A percentile compares a stretch with the other conserved stretches of the same genome.
phyloP scores from a whole-genome alignment of 805 yeast species.

The Monosporozyma yasuniensis region DNA sequence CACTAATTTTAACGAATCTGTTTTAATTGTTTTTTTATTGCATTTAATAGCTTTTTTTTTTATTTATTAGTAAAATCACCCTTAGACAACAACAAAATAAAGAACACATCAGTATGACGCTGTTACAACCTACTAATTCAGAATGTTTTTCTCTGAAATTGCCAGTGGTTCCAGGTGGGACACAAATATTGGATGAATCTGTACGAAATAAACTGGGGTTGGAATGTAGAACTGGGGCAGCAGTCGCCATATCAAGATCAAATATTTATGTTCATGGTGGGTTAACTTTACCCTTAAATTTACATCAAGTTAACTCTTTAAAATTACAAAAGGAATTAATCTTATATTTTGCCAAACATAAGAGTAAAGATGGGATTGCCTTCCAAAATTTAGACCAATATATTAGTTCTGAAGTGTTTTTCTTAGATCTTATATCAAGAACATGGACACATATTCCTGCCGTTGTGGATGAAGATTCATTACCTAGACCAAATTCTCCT shows the following conservation, averaged over 20 bases:
- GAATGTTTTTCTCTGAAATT: slow-evolving; percentile 46
- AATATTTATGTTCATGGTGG: slow-evolving; percentile 61
- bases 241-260: slow-evolving; percentile 48
- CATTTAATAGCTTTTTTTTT: too few species aligned
- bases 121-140: slow-evolving; percentile 56
- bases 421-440: slow-evolving; percentile 48
- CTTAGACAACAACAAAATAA: neutral
- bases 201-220: slow-evolving; percentile 44
- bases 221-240: slow-evolving; percentile 60
- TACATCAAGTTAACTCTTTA: slow-evolving; percentile 33
- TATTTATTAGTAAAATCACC: too few species aligned
- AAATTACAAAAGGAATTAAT: slow-evolving; percentile 35
- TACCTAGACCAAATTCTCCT: neutral
- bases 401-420: slow-evolving; percentile 55
- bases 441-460: slow-evolving; percentile 42
- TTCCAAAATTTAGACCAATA: slow-evolving; percentile 29
- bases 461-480: slow-evolving; percentile 2
- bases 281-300: slow-evolving; percentile 45
- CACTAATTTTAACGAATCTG: too few species aligned
- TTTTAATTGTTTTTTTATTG: too few species aligned
- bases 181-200: slow-evolving; percentile 23
- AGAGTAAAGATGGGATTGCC: slow-evolving; percentile 12
- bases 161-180: slow-evolving; percentile 39
- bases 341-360: slow-evolving; percentile 21
- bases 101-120: slow-evolving; percentile 37